Conservation (phyloP, 306 rosid genomes). For the Biancaea sappan region DNA sequence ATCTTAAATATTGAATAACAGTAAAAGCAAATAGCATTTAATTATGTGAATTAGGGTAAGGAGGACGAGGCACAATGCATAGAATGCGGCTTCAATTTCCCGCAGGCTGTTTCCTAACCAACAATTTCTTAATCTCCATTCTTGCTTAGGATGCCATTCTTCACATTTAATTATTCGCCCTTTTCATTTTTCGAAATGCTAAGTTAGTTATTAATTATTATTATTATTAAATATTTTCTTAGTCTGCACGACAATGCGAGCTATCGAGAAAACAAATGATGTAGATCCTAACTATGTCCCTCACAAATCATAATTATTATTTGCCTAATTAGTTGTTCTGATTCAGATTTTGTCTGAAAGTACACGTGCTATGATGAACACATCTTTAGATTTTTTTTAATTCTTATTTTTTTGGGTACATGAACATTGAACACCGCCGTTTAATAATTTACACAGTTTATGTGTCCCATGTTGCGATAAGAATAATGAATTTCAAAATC, state of each 20-base stretch:
- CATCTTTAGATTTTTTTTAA: background rate
- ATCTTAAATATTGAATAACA: no score
- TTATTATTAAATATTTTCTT: background rate
- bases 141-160: background rate
- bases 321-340: background rate
- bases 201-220: background rate
- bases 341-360: slow-evolving; percentile 15
- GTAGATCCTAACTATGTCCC: slow-evolving; percentile 1
- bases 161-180: background rate
- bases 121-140: background rate
- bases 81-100: background rate
- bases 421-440: background rate
- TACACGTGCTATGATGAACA: slow-evolving; percentile 31
- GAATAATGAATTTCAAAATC: background rate
- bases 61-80: background rate
- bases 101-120: slow-evolving; percentile 3
- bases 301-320: background rate
- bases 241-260: background rate
- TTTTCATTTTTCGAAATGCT: background rate
- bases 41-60: background rate
- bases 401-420: background rate
- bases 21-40: no score
- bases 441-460: background rate
- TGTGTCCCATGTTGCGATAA: background rate
- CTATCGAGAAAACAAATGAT: background rate